A percentile compares a stretch with the other conserved stretches of the same genome.
Evolutionary conservation across 2,329 filamentous ascomycete species (phyloP).

Genomic region (Simplicillium sp.): DNA sequence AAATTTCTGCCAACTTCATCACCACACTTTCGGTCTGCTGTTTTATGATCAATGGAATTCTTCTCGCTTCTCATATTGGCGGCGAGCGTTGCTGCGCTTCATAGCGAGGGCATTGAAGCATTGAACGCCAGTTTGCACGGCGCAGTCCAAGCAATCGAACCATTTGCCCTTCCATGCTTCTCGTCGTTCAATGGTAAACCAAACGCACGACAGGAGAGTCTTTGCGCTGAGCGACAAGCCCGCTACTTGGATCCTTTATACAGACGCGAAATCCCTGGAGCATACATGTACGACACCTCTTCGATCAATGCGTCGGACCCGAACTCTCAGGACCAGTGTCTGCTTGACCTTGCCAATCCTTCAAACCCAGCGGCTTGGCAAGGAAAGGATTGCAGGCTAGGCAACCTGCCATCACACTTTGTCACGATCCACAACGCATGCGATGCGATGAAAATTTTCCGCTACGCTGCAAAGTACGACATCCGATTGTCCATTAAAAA

Average conservation of each 20-base stretch:
- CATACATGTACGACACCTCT: conserved; percentile 12
- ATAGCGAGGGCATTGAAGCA: neutral
- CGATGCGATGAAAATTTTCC: conserved; percentile 7
- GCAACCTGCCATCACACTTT: conserved; percentile 9
- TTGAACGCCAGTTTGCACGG: conserved; percentile 8
- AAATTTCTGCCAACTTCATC: too few relatives aligned
- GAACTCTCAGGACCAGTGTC: conserved; percentile 8
- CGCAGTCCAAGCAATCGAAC: conserved; percentile 4
- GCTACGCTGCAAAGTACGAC: conserved; percentile 1
- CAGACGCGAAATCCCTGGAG: conserved; percentile 7
- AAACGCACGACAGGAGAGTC: conserved; percentile 2
- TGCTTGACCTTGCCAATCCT: conserved; percentile 6
- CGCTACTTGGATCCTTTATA: conserved; percentile 6
- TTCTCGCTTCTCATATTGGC: too few relatives aligned
- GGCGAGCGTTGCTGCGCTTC: neutral
- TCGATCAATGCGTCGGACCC: conserved; percentile 8
- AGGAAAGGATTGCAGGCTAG: conserved; percentile 6
- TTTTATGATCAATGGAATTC: too few relatives aligned
- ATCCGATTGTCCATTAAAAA: conserved; percentile 5
- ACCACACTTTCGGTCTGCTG: too few relatives aligned
- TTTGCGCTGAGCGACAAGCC: conserved; percentile 7
- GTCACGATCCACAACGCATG: conserved; percentile 4
- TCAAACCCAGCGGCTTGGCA: conserved; percentile 1
- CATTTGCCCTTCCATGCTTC: conserved; percentile 10
- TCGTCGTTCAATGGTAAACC: conserved; percentile 8